Percentiles rank a stretch among this genome's conserved stretches.
These are phyloP conservation scores for Hepatocystis sp. DNA, from an alignment of 169 alveolate species.

Conservation along the genomic window DNA sequence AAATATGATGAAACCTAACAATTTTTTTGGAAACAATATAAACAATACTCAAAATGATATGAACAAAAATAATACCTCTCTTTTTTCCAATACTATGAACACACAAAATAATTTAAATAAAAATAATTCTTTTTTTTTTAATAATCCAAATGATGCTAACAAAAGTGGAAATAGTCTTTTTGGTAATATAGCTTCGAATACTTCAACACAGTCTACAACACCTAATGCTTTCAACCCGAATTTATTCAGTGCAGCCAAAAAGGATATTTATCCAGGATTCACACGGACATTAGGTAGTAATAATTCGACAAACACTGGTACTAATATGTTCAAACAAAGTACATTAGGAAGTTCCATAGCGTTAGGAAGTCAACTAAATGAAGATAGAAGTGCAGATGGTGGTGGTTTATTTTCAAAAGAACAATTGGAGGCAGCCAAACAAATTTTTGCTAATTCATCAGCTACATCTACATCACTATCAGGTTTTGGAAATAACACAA, in stretches of 20 bases:
- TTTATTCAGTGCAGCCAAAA: slow-evolving; percentile 71
- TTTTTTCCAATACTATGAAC: slow-evolving; percentile 11
- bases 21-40: slow-evolving; percentile 3
- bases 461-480: slow-evolving; percentile 24
- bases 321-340: slow-evolving; percentile 62
- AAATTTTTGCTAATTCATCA: slow-evolving; percentile 69
- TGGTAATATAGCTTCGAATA: slow-evolving; percentile 19
- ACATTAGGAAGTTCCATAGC: slow-evolving; percentile 74
- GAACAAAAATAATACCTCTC: slow-evolving; percentile 6
- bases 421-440: slow-evolving; percentile 73
- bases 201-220: slow-evolving; percentile 11
- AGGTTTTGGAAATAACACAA: no score
- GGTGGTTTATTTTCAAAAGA: slow-evolving; percentile 70
- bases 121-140: slow-evolving; percentile 38
- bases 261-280: slow-evolving; percentile 70
- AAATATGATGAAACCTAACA: no score
- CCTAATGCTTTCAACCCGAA: slow-evolving; percentile 56
- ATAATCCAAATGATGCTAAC: slow-evolving; percentile 20
- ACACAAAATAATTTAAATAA: slow-evolving; percentile 23
- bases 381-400: slow-evolving; percentile 49
- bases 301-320: slow-evolving; percentile 26
- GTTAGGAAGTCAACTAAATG: slow-evolving; percentile 71
- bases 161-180: slow-evolving; percentile 42
- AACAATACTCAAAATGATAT: background rate
- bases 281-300: slow-evolving; percentile 38